Evolutionary conservation across 768 basidiomycete genomes (phyloP).

Genomic region (Termitomyces sp.): DNA sequence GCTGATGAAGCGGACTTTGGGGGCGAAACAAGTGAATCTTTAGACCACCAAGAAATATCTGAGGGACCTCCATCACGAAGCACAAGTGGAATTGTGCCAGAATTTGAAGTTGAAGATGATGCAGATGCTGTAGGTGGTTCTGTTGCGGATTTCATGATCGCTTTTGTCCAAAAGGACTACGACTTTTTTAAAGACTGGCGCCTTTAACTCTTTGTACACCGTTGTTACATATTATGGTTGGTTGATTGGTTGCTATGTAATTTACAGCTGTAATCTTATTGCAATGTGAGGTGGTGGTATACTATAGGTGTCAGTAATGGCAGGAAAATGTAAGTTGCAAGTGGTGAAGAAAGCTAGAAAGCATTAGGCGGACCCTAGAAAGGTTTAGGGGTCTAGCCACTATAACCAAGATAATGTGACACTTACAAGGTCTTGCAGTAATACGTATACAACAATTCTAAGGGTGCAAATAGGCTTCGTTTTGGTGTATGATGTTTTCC

Average conservation of each 20-base stretch:
- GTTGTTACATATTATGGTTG: slow-evolving; percentile 4
- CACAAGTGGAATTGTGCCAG: slow-evolving; percentile 22
- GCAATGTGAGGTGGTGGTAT: background rate
- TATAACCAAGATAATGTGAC: background rate
- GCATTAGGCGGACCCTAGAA: background rate
- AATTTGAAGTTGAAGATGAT: slow-evolving; percentile 33
- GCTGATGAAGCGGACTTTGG: slow-evolving; percentile 80
- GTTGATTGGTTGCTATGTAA: background rate
- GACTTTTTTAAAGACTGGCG: slow-evolving; percentile 75
- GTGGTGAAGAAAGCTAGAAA: background rate
- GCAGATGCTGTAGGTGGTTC: slow-evolving; percentile 60
- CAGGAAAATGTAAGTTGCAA: background rate
- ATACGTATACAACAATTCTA: background rate
- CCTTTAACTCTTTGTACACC: slow-evolving; percentile 25
- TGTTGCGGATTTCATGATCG: slow-evolving; percentile 82
- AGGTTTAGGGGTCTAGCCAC: background rate
- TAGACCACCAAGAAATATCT: slow-evolving; percentile 5
- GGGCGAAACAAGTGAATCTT: slow-evolving; percentile 29
- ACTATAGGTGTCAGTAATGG: background rate
- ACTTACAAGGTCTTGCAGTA: background rate
- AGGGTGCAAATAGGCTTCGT: slow-evolving; percentile 1
- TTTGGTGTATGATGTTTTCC: slow-evolving; percentile 6
- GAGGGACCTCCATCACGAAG: slow-evolving; percentile 11
- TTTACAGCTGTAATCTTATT: background rate
- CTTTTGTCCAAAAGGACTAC: slow-evolving; percentile 52